Base-by-base conservation (phyloP, 176 grass and related monocot species). In the Thinopyrum elongatum region DNA sequence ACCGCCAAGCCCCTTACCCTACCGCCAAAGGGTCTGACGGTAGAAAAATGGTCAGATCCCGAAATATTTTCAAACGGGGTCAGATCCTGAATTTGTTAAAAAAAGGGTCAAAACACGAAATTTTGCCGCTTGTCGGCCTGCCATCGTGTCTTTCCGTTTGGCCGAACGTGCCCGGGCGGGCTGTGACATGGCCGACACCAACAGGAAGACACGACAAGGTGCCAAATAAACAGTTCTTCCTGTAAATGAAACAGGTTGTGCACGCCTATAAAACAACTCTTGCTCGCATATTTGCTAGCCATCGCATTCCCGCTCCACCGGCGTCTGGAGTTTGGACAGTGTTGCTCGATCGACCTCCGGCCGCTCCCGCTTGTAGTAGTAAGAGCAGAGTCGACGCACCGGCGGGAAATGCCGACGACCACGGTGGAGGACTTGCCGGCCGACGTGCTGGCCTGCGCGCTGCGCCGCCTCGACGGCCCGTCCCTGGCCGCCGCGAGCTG, bases 401-500 rank as follows among this genome's bases (percentile, higher is more conserved):
- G 11, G 0, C 16, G 28, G 34, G 7, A 15, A 2, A 51, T 34
- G 25, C 29, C 8, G 59, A 21, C n/a, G 28, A 78, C 44, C 39
- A 83, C 82, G 19, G 28, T 93, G 11, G 88, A 93, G 82, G 91
- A 93, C 73, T 60, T 93, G 14, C 91, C 89, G 19, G 70, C 72
- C 28, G 91, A 93, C 85, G 79, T 93, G 81, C 70, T 93, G 41
- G 76, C 72, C 22, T 83, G 60, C 79, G 82, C 82, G 29, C 85
- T 93, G 28, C 78, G 85, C 36, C 82, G 65, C 12, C 88, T 93
- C n/a, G 91, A 93, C 73, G 91, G 91, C 34, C 85, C 66, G 36
- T 78, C 91, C 13, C 88, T 93, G 17, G 88, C 88, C 39, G 82
- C 91, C 29, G 78, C 86, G 26, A 77, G 88, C 79, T 93, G 91